A percentile compares a stretch with the other conserved stretches of the same genome.
These are phyloP conservation scores for Termitomyces titanicus DNA, from an alignment of 768 basidiomycete genomes.

Conservation along the genomic window DNA sequence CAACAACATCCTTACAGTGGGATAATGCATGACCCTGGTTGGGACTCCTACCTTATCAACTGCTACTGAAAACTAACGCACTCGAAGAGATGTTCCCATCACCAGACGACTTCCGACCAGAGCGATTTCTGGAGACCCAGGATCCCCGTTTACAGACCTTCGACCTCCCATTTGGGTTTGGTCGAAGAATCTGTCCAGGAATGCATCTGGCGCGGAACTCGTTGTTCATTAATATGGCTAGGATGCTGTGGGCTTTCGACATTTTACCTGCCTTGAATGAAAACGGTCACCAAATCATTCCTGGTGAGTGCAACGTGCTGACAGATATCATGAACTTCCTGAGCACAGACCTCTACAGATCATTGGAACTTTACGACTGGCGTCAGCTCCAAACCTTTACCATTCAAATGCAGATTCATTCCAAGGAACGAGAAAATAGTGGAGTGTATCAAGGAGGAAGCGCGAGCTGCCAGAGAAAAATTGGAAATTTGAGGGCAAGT, in stretches of 20 bases:
- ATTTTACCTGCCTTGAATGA: constrained; percentile 18
- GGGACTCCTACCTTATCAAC: neutral
- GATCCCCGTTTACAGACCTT: constrained; percentile 27
- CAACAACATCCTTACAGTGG: constrained; percentile 17
- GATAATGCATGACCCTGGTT: constrained; percentile 30
- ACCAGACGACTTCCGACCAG: constrained; percentile 34
- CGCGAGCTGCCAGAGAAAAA: constrained; percentile 15
- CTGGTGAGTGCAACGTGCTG: neutral
- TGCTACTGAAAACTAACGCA: neutral
- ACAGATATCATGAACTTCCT: too few species aligned
- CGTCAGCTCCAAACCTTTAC: constrained; percentile 30
- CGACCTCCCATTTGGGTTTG: constrained; percentile 37
- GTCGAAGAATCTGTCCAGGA: constrained; percentile 33
- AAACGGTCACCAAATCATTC: constrained; percentile 6
- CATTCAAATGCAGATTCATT: constrained; percentile 27
- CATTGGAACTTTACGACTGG: constrained; percentile 24
- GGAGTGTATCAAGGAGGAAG: constrained; percentile 22
- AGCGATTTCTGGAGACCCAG: constrained; percentile 33
- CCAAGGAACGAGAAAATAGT: constrained; percentile 21
- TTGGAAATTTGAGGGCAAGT: neutral
- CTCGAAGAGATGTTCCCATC: constrained; percentile 24
- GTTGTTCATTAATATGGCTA: constrained; percentile 30
- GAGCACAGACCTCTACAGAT: neutral
- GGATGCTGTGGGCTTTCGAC: constrained; percentile 33
- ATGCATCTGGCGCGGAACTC: constrained; percentile 32